phyloP scores from a whole-genome alignment of 148 eudicot genomes.

The Fagopyrum tataricum region DNA sequence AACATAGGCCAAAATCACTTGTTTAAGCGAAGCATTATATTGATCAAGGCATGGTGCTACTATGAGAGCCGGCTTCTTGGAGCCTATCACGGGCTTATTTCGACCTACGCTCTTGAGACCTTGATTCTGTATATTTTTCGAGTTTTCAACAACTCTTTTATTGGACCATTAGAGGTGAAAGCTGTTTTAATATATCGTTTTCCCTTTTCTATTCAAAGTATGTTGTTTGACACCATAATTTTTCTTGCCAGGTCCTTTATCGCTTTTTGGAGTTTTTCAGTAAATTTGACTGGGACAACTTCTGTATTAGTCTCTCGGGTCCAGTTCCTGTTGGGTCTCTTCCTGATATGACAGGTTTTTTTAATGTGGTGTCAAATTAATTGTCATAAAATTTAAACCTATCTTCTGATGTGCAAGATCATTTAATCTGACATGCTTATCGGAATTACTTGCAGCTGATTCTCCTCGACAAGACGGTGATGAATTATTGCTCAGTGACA shows the following conservation, averaged over 20 bases:
- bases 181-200: background rate
- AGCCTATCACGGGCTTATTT: constrained; percentile 57
- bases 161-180: constrained; percentile 53
- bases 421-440: background rate
- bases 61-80: constrained; percentile 59
- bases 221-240: background rate
- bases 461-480: constrained; percentile 51
- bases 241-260: constrained; percentile 37
- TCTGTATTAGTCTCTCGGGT: constrained; percentile 53
- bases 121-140: constrained; percentile 54
- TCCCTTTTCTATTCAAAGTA: background rate
- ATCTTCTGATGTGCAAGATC: background rate
- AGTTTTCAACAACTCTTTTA: constrained; percentile 44
- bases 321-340: constrained; percentile 46
- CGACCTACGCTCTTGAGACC: constrained; percentile 58
- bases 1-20: constrained; percentile 42
- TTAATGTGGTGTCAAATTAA: background rate
- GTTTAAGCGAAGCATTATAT: constrained; percentile 53
- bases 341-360: constrained; percentile 41
- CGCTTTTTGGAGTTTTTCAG: constrained; percentile 53
- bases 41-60: constrained; percentile 65
- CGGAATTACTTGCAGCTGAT: constrained; percentile 32
- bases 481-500: constrained; percentile 37
- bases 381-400: background rate
- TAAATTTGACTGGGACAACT: constrained; percentile 56